These are phyloP conservation scores for Leccinum fibrillosum DNA, from an alignment of 768 basidiomycete genomes.

Conservation along the genomic window DNA sequence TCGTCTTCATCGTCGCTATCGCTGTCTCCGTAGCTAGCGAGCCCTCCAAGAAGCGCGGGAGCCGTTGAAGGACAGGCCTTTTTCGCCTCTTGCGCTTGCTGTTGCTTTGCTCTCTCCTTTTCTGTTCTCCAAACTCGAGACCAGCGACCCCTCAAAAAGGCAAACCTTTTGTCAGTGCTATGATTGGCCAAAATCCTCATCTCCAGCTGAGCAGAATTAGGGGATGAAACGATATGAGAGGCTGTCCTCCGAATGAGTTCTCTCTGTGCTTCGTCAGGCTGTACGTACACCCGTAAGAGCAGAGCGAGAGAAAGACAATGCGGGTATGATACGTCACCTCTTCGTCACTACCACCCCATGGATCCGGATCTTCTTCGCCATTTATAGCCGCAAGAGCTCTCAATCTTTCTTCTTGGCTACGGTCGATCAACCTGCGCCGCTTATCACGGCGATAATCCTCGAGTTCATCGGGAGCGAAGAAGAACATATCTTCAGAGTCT, in stretches of 20 bases:
- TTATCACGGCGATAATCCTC: conserved; percentile 69
- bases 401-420: conserved; percentile 61
- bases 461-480: conserved; percentile 63
- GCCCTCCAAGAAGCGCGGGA: conserved; percentile 40
- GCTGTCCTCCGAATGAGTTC: conserved; percentile 78
- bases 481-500: conserved; percentile 83
- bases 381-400: conserved; percentile 49
- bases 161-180: conserved; percentile 72
- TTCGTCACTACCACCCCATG: conserved; percentile 70
- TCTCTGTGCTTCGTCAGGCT: conserved; percentile 60
- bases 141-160: conserved; percentile 80
- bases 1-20: conserved; percentile 38
- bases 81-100: conserved; percentile 22
- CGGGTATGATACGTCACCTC: conserved; percentile 43
- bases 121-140: conserved; percentile 55
- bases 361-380: conserved; percentile 39
- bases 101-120: conserved; percentile 45
- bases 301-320: not conserved
- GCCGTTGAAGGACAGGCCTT: conserved; percentile 8
- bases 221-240: conserved; percentile 59
- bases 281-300: conserved; percentile 10
- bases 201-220: conserved; percentile 79
- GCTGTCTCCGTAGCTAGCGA: conserved; percentile 61
- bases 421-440: conserved; percentile 58
- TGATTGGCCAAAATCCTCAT: conserved; percentile 88